Conservation (phyloP, 768 basidiomycete species). For the Suillus americanus region DNA sequence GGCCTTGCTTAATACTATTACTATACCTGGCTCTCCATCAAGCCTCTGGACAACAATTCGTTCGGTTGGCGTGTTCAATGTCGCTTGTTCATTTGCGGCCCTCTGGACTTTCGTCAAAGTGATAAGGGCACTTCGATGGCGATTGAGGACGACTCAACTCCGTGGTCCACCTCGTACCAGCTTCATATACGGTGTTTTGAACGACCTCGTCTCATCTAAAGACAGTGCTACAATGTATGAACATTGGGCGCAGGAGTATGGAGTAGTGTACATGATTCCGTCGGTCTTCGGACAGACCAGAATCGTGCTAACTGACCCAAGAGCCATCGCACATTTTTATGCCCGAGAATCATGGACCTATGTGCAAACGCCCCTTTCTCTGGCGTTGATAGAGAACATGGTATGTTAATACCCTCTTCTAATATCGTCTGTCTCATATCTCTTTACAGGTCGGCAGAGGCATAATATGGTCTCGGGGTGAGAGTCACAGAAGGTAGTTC, state of each 20-base stretch:
- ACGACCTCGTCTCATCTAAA: slow-evolving; percentile 27
- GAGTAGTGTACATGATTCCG: slow-evolving; percentile 42
- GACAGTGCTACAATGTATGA: slow-evolving; percentile 38
- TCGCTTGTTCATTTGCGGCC: neutral
- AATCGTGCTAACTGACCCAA: slow-evolving; percentile 43
- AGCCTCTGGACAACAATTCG: neutral
- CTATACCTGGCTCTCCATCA: neutral
- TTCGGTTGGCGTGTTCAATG: neutral
- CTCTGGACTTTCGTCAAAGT: slow-evolving; percentile 11
- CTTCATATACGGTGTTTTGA: slow-evolving; percentile 40
- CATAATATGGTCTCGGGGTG: slow-evolving; percentile 35
- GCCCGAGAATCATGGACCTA: slow-evolving; percentile 49
- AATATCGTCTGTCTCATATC: neutral
- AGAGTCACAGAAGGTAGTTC: slow-evolving; percentile 44
- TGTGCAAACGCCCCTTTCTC: slow-evolving; percentile 35
- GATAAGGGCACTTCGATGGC: slow-evolving; percentile 6
- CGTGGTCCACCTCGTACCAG: slow-evolving; percentile 43
- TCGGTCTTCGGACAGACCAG: slow-evolving; percentile 32
- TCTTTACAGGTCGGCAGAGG: slow-evolving; percentile 28
- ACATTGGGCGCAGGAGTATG: slow-evolving; percentile 45
- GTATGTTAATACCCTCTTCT: slow-evolving; percentile 15
- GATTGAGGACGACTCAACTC: slow-evolving; percentile 34
- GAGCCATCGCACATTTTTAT: slow-evolving; percentile 50
- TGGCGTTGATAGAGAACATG: slow-evolving; percentile 34
- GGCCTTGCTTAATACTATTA: neutral